Conservation (phyloP, 495 filamentous ascomycete genomes). For the Penicillium turbatum region DNA sequence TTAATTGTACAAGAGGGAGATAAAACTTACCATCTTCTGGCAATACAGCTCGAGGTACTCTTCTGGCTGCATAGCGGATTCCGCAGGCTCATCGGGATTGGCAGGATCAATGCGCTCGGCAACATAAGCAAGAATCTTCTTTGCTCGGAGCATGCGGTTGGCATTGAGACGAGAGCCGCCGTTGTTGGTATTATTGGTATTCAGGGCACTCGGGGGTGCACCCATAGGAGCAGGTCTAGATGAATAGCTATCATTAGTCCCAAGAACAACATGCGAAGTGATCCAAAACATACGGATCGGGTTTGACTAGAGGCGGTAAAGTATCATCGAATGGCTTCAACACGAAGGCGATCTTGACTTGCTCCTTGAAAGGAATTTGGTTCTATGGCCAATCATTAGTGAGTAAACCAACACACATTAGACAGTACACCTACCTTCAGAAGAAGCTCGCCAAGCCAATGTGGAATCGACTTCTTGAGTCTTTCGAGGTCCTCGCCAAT, state of each 20-base stretch:
- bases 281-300: slow-evolving; percentile 47
- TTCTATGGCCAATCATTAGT: slow-evolving; percentile 50
- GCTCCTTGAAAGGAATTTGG: slow-evolving; percentile 80
- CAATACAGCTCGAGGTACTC: slow-evolving; percentile 93
- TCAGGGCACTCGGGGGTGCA: slow-evolving; percentile 12
- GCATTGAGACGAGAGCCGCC: slow-evolving; percentile 91
- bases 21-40: slow-evolving; percentile 72
- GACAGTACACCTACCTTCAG: slow-evolving; percentile 51
- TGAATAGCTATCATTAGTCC: neutral
- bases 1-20: neutral
- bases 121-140: slow-evolving; percentile 91
- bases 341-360: slow-evolving; percentile 87
- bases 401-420: neutral
- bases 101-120: slow-evolving; percentile 80
- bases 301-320: slow-evolving; percentile 63
- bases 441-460: slow-evolving; percentile 90
- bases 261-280: neutral
- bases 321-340: slow-evolving; percentile 77
- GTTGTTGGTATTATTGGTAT: slow-evolving; percentile 32
- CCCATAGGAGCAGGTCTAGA: slow-evolving; percentile 23
- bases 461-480: slow-evolving; percentile 78
- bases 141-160: slow-evolving; percentile 91
- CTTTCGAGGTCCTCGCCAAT: slow-evolving; percentile 74
- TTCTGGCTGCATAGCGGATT: slow-evolving; percentile 68
- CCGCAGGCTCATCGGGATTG: slow-evolving; percentile 47